phyloP scores from a whole-genome alignment of 228 moss, liverwort and hornwort genomes.

The Sphagnum fallax region DNA sequence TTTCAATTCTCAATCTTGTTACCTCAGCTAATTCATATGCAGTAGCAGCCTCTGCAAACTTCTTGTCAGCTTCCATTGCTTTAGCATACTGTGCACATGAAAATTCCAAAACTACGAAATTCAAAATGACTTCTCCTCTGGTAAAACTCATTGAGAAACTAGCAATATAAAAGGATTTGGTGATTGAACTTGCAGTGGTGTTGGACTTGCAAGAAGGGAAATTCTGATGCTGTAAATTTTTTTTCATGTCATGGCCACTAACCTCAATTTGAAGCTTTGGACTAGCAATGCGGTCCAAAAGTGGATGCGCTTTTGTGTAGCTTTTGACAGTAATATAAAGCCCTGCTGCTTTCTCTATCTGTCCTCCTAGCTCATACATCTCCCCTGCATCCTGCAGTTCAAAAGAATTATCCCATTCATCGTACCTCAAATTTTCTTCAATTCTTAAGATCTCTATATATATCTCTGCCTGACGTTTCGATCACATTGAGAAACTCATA shows the following conservation, averaged over 20 bases:
- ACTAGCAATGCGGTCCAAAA: conserved; percentile 19
- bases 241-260: not conserved
- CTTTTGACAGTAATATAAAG: conserved; percentile 36
- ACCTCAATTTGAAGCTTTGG: conserved; percentile 52
- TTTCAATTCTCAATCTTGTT: too few species aligned
- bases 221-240: too few species aligned
- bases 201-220: too few species aligned
- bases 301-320: conserved; percentile 23
- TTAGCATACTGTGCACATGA: conserved; percentile 38
- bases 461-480: not conserved
- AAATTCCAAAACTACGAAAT: not conserved
- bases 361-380: conserved; percentile 59
- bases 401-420: not conserved
- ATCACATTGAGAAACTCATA: conserved; percentile 4
- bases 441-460: not conserved
- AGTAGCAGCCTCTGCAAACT: conserved; percentile 49
- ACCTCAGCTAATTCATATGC: conserved; percentile 56
- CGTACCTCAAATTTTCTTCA: not conserved
- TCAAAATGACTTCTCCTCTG: too few species aligned
- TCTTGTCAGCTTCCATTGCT: conserved; percentile 36
- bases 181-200: too few species aligned
- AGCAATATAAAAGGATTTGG: too few species aligned
- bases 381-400: conserved; percentile 64
- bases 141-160: too few species aligned
- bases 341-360: conserved; percentile 46